These are phyloP conservation scores for Calonectria multiphialidica DNA, from an alignment of 2,329 filamentous ascomycete species.

Conservation along the genomic window DNA sequence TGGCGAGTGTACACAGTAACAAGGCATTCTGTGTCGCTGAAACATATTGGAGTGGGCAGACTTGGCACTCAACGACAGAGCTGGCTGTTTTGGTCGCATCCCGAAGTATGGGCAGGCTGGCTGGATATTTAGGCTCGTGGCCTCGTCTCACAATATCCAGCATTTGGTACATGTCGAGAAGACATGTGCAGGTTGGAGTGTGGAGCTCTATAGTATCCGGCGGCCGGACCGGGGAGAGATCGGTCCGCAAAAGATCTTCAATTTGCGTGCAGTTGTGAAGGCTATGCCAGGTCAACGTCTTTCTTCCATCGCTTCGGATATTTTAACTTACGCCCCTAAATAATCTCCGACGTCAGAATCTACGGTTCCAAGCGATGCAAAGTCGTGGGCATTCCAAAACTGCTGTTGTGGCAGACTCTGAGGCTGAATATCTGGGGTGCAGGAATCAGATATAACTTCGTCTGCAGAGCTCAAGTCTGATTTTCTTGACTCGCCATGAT, in stretches of 20 bases:
- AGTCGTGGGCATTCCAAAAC: not conserved
- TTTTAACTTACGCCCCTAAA: not conserved
- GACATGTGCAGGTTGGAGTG: not conserved
- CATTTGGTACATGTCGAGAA: not conserved
- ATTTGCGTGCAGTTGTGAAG: not conserved
- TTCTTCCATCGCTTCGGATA: not conserved
- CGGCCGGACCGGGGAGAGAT: too few species aligned
- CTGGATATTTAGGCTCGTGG: not conserved
- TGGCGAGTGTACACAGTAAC: not conserved
- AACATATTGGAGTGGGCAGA: not conserved
- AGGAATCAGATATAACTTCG: not conserved
- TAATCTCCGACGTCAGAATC: not conserved
- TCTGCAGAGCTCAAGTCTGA: not conserved
- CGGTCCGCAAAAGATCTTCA: not conserved
- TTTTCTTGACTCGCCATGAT: not conserved
- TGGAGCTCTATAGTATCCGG: not conserved
- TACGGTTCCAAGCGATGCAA: not conserved
- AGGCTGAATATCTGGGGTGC: not conserved
- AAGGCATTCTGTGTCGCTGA: not conserved
- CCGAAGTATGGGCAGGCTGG: not conserved
- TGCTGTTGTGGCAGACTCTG: not conserved
- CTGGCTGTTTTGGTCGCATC: not conserved
- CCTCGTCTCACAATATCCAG: not conserved
- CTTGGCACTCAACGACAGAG: not conserved
- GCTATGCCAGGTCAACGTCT: not conserved